Percentiles rank a stretch among this genome's conserved stretches.
phyloP scores from a whole-genome alignment of 2,329 filamentous ascomycete genomes.

The Talaromyces sp. region DNA sequence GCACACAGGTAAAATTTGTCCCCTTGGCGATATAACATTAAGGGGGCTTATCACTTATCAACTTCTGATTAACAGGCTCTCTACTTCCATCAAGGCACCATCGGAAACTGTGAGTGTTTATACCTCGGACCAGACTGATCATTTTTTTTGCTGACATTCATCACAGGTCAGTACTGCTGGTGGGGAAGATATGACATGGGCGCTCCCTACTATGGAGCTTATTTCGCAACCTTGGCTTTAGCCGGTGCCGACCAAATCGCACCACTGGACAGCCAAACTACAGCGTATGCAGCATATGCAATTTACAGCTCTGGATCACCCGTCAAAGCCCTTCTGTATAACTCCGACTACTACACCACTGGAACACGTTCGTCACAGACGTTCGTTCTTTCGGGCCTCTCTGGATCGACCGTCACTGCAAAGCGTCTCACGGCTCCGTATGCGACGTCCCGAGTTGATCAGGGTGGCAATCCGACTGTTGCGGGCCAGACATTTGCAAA shows the following conservation, averaged over 20 bases:
- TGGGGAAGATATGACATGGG: slow-evolving; percentile 51
- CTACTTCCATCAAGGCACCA: slow-evolving; percentile 53
- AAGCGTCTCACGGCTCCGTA: slow-evolving; percentile 47
- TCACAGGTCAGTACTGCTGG: slow-evolving; percentile 46
- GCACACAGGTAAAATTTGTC: slow-evolving; percentile 26
- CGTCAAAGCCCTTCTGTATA: slow-evolving; percentile 39
- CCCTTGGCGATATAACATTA: too few species aligned
- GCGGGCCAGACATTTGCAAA: slow-evolving; percentile 49
- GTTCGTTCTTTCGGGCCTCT: slow-evolving; percentile 39
- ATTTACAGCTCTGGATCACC: slow-evolving; percentile 38
- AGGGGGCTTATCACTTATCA: too few species aligned
- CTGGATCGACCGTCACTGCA: slow-evolving; percentile 34
- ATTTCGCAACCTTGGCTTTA: slow-evolving; percentile 43
- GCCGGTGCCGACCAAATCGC: slow-evolving; percentile 45
- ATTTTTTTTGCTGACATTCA: too few species aligned
- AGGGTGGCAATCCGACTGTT: slow-evolving; percentile 43
- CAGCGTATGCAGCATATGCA: slow-evolving; percentile 47
- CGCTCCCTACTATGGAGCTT: slow-evolving; percentile 53
- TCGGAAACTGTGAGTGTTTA: slow-evolving; percentile 42
- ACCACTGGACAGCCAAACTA: slow-evolving; percentile 45
- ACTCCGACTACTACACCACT: slow-evolving; percentile 32
- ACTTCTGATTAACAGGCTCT: slow-evolving; percentile 15
- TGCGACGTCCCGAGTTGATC: slow-evolving; percentile 45
- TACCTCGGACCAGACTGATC: too few species aligned
- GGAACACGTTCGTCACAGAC: slow-evolving; percentile 30